Evolutionary conservation across 1,284 basidiomycete genomes (phyloP).

Genomic region (Sphaerobolus stellatus): DNA sequence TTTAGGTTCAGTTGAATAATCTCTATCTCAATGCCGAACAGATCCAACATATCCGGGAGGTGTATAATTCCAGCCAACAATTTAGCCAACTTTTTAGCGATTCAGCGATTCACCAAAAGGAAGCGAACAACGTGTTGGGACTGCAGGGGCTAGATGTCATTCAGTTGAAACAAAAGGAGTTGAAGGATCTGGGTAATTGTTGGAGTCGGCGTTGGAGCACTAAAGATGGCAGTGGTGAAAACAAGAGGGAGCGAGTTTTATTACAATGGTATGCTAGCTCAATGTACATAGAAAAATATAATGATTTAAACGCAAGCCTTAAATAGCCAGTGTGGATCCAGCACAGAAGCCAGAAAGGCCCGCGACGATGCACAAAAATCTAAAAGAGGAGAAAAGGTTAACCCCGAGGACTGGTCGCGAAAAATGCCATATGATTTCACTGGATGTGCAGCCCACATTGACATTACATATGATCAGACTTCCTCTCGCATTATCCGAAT

Average conservation of each 20-base stretch:
- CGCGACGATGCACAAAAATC: background rate
- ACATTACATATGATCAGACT: constrained; percentile 22
- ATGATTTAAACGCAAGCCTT: background rate
- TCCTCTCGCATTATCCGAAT: constrained; percentile 13
- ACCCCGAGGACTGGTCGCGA: background rate
- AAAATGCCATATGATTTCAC: constrained; percentile 1
- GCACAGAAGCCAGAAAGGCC: background rate
- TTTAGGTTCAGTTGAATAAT: too few species aligned
- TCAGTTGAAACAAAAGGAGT: too few species aligned
- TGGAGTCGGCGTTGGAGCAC: background rate
- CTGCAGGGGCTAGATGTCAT: background rate
- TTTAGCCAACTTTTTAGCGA: background rate
- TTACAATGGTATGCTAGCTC: background rate
- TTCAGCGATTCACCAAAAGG: background rate
- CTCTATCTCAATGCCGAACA: too few species aligned
- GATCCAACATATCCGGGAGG: background rate
- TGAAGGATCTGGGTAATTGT: background rate
- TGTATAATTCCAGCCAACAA: background rate
- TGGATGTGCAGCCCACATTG: constrained; percentile 34
- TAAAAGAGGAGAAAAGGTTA: background rate
- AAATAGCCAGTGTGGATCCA: background rate
- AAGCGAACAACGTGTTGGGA: background rate
- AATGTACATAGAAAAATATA: too few species aligned
- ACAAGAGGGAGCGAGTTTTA: background rate
- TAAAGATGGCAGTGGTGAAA: background rate